Percentiles rank a stretch among this genome's conserved stretches.
These are phyloP conservation scores for Micromonas pusilla DNA, from an alignment of 139 green algal genomes.

Conservation along the genomic window DNA sequence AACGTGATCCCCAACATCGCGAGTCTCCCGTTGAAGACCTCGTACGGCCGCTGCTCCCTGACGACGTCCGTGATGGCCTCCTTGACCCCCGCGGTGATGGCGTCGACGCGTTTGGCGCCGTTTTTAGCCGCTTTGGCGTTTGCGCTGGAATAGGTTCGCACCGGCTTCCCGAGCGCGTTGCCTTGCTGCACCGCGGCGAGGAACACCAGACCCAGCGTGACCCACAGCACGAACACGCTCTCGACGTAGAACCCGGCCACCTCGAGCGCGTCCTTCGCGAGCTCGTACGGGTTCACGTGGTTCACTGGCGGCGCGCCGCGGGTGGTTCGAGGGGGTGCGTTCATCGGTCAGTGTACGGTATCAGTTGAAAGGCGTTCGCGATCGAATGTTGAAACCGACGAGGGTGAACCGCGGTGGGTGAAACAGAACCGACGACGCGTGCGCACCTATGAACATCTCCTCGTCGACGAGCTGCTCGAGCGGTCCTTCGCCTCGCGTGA, in stretches of 20 bases:
- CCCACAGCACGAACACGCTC: not conserved
- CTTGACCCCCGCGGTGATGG: not conserved
- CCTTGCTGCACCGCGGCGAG: not conserved
- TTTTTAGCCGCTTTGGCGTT: too few relatives aligned
- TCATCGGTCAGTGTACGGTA: too few relatives aligned
- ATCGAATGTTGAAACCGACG: too few relatives aligned
- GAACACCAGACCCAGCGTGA: not conserved
- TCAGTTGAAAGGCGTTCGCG: too few relatives aligned
- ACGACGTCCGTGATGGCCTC: not conserved
- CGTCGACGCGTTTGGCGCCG: not conserved
- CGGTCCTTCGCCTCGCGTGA: not conserved
- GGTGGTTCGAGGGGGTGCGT: too few relatives aligned
- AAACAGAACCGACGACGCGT: too few relatives aligned
- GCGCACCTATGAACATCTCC: not conserved
- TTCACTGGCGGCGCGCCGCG: too few relatives aligned
- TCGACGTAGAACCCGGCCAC: slow-evolving; percentile 2
- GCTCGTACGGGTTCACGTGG: not conserved
- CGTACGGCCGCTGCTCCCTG: not conserved
- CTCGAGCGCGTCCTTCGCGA: slow-evolving; percentile 7
- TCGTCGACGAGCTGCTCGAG: not conserved
- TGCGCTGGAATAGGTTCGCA: not conserved
- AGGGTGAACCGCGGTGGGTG: too few relatives aligned
- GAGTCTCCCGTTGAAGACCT: not conserved
- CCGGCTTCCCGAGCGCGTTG: not conserved
- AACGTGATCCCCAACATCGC: not conserved